Evolutionary conservation across 345 rosid species (phyloP).

Genomic region (Camelina neglecta): DNA sequence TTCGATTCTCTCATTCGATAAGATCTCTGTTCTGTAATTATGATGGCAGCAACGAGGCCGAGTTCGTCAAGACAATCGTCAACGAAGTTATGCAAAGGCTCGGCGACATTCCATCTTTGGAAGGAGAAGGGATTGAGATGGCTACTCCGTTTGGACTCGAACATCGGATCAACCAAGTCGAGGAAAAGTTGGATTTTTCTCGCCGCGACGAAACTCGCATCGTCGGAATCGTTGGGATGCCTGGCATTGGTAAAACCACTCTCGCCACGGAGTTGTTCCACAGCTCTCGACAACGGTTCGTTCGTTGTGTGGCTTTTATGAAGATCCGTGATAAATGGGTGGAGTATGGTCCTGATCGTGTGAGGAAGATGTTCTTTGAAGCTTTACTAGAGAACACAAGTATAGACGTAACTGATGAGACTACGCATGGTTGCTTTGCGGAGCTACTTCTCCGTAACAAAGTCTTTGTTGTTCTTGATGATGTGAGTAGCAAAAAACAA

Average conservation of each 20-base stretch:
- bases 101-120: background rate
- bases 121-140: slow-evolving; percentile 13
- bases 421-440: background rate
- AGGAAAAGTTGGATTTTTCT: slow-evolving; percentile 6
- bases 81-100: background rate
- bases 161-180: slow-evolving; percentile 12
- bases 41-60: background rate
- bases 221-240: slow-evolving; percentile 35
- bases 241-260: slow-evolving; percentile 37
- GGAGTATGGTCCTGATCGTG: background rate
- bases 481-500: slow-evolving; percentile 12
- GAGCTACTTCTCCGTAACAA: background rate
- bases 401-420: background rate
- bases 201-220: slow-evolving; percentile 10
- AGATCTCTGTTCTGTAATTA: too few relatives aligned
- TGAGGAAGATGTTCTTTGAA: slow-evolving; percentile 15
- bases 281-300: background rate
- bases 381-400: background rate
- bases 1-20: background rate
- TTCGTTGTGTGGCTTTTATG: slow-evolving; percentile 13
- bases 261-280: slow-evolving; percentile 1
- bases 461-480: slow-evolving; percentile 37
- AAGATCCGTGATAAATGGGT: background rate
- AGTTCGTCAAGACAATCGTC: slow-evolving; percentile 1
- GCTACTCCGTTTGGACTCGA: slow-evolving; percentile 19